Conservation (phyloP, 352 stramenopile species). For the Phytophthora citrophthora region DNA sequence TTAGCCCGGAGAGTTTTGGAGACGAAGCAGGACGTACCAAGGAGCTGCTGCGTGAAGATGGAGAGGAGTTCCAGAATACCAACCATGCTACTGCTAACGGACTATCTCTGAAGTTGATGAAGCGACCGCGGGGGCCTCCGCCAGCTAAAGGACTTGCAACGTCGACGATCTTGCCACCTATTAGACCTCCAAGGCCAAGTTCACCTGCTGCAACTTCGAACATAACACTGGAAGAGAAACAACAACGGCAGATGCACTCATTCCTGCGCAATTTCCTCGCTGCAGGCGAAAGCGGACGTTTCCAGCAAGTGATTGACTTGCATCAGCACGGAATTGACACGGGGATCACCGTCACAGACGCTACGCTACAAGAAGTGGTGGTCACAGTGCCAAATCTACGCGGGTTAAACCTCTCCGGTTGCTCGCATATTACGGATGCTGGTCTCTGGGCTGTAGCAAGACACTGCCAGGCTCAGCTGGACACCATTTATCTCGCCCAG, state of each 20-base stretch:
- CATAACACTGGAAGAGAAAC: conserved; percentile 62
- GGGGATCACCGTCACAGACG: conserved; percentile 88
- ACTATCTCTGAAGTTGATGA: conserved; percentile 38
- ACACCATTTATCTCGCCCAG: conserved; percentile 80
- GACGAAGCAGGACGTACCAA: conserved; percentile 17
- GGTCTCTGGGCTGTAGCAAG: conserved; percentile 87
- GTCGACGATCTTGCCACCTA: conserved; percentile 29
- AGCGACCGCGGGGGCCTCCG: conserved; percentile 33
- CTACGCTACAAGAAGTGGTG: conserved; percentile 91
- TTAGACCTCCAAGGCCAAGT: conserved; percentile 18
- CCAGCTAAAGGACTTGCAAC: conserved; percentile 7
- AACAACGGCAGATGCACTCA: conserved; percentile 85
- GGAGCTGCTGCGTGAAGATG: conserved; percentile 16
- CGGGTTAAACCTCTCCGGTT: conserved; percentile 68
- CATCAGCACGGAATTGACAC: conserved; percentile 88
- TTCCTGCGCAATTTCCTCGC: conserved; percentile 93
- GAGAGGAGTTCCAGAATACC: conserved; percentile 8
- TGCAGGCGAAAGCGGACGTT: conserved; percentile 68
- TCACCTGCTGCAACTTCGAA: conserved; percentile 1
- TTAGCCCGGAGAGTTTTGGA: conserved; percentile 20
- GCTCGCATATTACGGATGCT: conserved; percentile 87
- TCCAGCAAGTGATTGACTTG: conserved; percentile 84
- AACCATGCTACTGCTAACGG: background rate
- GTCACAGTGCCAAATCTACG: conserved; percentile 69
- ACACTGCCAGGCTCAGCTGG: conserved; percentile 63